A percentile compares a stretch with the other conserved stretches of the same genome.
Evolutionary conservation across 2,329 filamentous ascomycete genomes (phyloP).

Genomic region (Aureobasidium musti): DNA sequence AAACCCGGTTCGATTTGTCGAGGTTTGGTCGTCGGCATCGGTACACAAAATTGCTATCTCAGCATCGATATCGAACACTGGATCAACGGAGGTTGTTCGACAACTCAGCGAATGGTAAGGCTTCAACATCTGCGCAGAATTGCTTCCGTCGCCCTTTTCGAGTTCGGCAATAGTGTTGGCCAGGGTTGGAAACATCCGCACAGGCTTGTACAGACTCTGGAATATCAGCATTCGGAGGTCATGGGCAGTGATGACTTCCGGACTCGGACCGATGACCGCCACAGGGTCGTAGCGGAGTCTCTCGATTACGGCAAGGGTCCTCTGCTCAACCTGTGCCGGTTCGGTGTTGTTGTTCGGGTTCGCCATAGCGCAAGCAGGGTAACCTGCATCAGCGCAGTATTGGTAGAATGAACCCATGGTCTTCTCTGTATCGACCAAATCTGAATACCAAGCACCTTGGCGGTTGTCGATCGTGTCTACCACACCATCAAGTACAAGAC

Average conservation of each 20-base stretch:
- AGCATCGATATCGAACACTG: slow-evolving; percentile 28
- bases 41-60: slow-evolving; percentile 41
- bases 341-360: background rate
- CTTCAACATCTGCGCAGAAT: slow-evolving; percentile 42
- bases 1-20: slow-evolving; percentile 32
- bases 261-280: background rate
- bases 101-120: slow-evolving; percentile 43
- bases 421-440: slow-evolving; percentile 55
- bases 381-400: slow-evolving; percentile 35
- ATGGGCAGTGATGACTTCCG: slow-evolving; percentile 14
- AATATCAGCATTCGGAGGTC: background rate
- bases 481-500: slow-evolving; percentile 51
- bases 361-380: slow-evolving; percentile 41
- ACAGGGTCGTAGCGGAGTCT: slow-evolving; percentile 53
- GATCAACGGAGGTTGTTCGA: slow-evolving; percentile 32
- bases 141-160: slow-evolving; percentile 36
- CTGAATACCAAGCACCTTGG: slow-evolving; percentile 51
- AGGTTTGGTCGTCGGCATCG: slow-evolving; percentile 39
- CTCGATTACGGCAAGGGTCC: slow-evolving; percentile 45
- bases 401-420: slow-evolving; percentile 47
- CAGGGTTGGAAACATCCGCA: slow-evolving; percentile 41
- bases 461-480: slow-evolving; percentile 52
- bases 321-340: slow-evolving; percentile 40
- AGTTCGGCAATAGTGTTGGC: slow-evolving; percentile 41
- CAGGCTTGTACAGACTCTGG: slow-evolving; percentile 39